Percentiles rank a stretch among this genome's conserved stretches.
These are phyloP conservation scores for Fusarium proliferatum DNA, from an alignment of 2,329 filamentous ascomycete species.

Conservation along the genomic window DNA sequence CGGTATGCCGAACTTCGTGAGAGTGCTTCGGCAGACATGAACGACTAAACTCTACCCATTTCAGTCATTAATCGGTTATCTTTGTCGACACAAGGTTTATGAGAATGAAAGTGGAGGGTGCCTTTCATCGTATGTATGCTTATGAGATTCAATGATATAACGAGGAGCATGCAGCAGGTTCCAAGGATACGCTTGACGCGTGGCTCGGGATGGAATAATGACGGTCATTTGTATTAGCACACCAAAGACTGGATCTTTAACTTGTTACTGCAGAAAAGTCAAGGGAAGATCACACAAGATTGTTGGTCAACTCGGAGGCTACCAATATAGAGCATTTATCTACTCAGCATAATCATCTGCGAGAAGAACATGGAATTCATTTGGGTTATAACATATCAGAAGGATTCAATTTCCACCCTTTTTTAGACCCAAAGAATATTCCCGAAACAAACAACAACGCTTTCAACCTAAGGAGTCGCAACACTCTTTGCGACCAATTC, in stretches of 20 bases:
- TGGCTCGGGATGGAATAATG: background rate
- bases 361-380: slow-evolving; percentile 5
- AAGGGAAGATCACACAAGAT: background rate
- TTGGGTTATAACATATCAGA: background rate
- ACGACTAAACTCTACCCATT: slow-evolving; percentile 14
- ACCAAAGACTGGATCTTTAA: slow-evolving; percentile 32
- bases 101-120: background rate
- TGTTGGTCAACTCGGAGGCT: slow-evolving; percentile 13
- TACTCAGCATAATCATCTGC: background rate
- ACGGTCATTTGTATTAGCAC: background rate
- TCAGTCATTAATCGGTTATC: background rate
- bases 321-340: slow-evolving; percentile 17
- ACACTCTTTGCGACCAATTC: background rate
- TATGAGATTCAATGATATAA: slow-evolving; percentile 34
- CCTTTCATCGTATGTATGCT: slow-evolving; percentile 21
- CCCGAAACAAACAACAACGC: slow-evolving; percentile 22
- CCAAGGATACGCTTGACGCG: slow-evolving; percentile 6
- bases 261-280: background rate
- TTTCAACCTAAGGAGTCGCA: slow-evolving; percentile 10
- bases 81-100: background rate
- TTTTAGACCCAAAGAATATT: background rate
- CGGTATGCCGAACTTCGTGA: slow-evolving; percentile 66
- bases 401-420: background rate
- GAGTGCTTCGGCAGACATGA: slow-evolving; percentile 63
- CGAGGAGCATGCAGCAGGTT: slow-evolving; percentile 9